Conservation (phyloP, 192 early-diverging fungal genomes). For the Glomus cerebriforme region DNA sequence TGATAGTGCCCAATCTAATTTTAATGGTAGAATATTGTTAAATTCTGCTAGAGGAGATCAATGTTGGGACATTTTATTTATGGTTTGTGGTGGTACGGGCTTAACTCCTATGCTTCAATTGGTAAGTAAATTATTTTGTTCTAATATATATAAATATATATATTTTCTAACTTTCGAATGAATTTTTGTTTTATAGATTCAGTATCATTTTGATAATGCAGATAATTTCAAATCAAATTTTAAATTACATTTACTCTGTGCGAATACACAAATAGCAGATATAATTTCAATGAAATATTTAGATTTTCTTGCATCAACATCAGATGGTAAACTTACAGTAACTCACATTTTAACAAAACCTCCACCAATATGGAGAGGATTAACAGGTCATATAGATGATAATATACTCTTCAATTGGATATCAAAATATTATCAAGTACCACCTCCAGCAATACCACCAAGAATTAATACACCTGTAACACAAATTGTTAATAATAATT, state of each 20-base stretch:
- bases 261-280: conserved; percentile 4
- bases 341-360: background rate
- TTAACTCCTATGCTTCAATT: conserved; percentile 91
- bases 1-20: background rate
- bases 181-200: background rate
- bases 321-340: background rate
- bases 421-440: background rate
- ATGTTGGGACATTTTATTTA: conserved; percentile 39
- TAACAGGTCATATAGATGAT: background rate
- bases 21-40: conserved; percentile 3
- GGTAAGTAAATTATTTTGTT: background rate
- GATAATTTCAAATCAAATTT: background rate
- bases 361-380: conserved; percentile 11
- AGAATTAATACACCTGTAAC: background rate
- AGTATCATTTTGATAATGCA: background rate
- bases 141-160: too few species aligned
- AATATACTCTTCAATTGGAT: background rate
- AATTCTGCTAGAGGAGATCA: conserved; percentile 14
- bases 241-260: conserved; percentile 11
- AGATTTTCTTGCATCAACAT: background rate
- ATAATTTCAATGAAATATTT: background rate
- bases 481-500: background rate
- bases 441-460: conserved; percentile 1
- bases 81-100: conserved; percentile 93
- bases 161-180: background rate